phyloP scores from a whole-genome alignment of 331 rosid genomes.

The Arachis monticola region DNA sequence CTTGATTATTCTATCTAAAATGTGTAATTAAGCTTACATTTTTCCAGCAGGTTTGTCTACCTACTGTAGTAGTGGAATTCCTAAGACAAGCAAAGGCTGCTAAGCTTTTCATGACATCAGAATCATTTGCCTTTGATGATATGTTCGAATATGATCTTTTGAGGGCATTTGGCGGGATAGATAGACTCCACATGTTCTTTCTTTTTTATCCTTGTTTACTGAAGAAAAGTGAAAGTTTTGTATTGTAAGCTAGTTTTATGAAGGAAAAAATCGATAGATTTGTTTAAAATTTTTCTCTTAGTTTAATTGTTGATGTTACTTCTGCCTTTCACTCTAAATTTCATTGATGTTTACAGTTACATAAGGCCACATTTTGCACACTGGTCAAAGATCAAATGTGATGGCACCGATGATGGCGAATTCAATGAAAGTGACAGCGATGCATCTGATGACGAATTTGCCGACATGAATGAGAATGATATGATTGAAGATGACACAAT shows the following conservation, averaged over 20 bases:
- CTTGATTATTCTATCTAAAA: neutral
- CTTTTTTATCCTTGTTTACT: slow-evolving; percentile 91
- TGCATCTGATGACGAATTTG: neutral
- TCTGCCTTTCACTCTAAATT: slow-evolving; percentile 1
- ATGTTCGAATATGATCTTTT: slow-evolving; percentile 79
- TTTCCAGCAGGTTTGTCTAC: too few species aligned
- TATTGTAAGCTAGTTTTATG: slow-evolving; percentile 2
- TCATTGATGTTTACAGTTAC: slow-evolving; percentile 46
- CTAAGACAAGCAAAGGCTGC: too few species aligned
- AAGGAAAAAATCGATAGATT: neutral
- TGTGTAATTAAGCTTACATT: too few species aligned
- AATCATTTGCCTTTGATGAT: slow-evolving; percentile 54
- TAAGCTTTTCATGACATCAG: too few species aligned
- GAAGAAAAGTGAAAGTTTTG: slow-evolving; percentile 73
- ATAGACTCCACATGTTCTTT: slow-evolving; percentile 88
- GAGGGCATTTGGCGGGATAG: slow-evolving; percentile 75
- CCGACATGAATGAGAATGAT: slow-evolving; percentile 37
- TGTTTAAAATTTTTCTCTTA: neutral
- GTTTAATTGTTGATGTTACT: slow-evolving; percentile 26
- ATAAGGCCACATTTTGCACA: slow-evolving; percentile 61
- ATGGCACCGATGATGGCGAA: slow-evolving; percentile 46
- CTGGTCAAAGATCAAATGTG: slow-evolving; percentile 81
- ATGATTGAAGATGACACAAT: slow-evolving; percentile 38
- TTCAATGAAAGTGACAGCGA: slow-evolving; percentile 58
- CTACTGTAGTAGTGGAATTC: too few species aligned